Percentiles rank a stretch among this genome's conserved stretches.
phyloP scores from a whole-genome alignment of 2,329 filamentous ascomycete species.

The Epichloe glyceriae region DNA sequence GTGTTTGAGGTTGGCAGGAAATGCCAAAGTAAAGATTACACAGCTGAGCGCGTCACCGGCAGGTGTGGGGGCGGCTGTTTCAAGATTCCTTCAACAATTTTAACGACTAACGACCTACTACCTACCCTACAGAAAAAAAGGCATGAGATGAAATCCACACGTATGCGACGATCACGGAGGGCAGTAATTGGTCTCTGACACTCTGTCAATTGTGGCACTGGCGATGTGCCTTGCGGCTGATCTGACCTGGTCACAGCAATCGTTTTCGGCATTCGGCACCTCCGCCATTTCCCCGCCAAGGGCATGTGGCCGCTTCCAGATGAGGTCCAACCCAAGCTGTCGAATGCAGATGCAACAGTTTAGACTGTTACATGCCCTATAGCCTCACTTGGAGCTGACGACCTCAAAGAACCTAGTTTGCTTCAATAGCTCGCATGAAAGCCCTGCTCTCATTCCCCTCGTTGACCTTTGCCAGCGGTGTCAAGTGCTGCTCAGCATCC shows the following conservation, averaged over 20 bases:
- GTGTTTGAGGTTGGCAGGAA: neutral
- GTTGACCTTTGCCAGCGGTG: constrained; percentile 42
- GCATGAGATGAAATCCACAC: too few relatives aligned
- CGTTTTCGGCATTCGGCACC: constrained; percentile 31
- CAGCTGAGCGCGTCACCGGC: neutral
- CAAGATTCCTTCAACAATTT: neutral
- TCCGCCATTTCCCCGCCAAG: constrained; percentile 29
- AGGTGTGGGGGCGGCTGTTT: neutral
- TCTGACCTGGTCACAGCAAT: constrained; percentile 13
- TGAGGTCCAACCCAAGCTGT: constrained; percentile 18
- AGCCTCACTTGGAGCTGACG: too few relatives aligned
- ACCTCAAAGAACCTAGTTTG: neutral
- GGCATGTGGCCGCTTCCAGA: constrained; percentile 27
- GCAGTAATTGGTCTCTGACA: too few relatives aligned
- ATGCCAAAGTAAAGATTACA: neutral
- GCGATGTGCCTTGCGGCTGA: too few relatives aligned
- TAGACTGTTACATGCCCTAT: too few relatives aligned
- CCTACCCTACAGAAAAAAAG: neutral
- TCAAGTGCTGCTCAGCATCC: constrained; percentile 24
- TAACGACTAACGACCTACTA: neutral
- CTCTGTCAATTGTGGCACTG: too few relatives aligned
- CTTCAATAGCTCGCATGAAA: constrained; percentile 35
- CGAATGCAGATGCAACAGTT: too few relatives aligned
- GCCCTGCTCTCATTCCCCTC: constrained; percentile 42
- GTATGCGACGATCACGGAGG: too few relatives aligned